Evolutionary conservation across 2,329 filamentous ascomycete species (phyloP), one percentile per base, ranked within the genome.

Genomic region (Aureobasidium zeae): DNA sequence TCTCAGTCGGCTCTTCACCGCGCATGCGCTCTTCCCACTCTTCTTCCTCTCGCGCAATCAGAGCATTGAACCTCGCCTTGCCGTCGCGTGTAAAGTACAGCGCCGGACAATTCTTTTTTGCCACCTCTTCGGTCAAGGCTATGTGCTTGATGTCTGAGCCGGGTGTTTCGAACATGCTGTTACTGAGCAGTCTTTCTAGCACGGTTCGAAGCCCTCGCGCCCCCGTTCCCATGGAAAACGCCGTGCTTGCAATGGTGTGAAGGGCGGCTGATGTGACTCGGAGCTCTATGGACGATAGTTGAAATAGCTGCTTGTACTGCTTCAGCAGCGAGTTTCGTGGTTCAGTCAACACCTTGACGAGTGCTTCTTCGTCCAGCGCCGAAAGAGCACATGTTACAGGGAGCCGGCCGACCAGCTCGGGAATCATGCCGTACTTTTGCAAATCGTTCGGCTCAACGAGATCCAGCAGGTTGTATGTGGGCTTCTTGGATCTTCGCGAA

Each of bases 341-440:
- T 60, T 96, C 89, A 0, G 86, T 95, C 28, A 98, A 72, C 49
- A 98, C 91, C 41, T 88, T 80, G 41, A 89, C 78, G 10, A 98
- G 77, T 47, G 78, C 67, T 13, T 73, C 65, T 50, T 77, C 70
- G 43, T 75, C 73, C 1, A 98, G 72, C 0, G 86, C 80, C 11
- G 85, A 81, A 0, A 98, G 74, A 0, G 91, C 85, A 48, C 86
- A 87, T 36, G 87, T 83, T 47, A 94, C 86, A 41, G 94, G 89
- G 35, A 98, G 79, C 13, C 91, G 83, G n/a, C 91, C 91, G 42
- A 96, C 83, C n/a, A 95, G 72, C 64, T 95, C 88, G 0, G 88
- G 88, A 43, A 95, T 95, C 58, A 95, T 86, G 11, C 88, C 69
- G 1, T 59, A 54, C 2, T 74, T 74, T 12, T 64, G 62, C 37